Base-by-base conservation (phyloP, 352 stramenopile species). In the Phytophthora meadii region DNA sequence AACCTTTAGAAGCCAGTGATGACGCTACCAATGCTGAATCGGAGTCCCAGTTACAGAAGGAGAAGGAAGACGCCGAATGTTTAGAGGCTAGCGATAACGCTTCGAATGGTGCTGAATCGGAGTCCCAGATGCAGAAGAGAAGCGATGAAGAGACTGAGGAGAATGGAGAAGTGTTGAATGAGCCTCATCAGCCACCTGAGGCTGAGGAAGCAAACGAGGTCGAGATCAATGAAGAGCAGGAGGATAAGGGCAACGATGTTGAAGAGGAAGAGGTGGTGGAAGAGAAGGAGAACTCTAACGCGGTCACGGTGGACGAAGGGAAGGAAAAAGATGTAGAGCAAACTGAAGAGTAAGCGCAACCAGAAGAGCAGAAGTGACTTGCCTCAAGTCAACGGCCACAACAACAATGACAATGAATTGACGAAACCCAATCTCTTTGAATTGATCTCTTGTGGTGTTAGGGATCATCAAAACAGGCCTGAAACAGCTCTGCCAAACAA, bases 141-240 rank as follows among this genome's bases (percentile, higher is more conserved):
- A 30, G 3, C 19, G 54, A 63, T 10, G 27, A 34, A 14, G 17
- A 47, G 5, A 15, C 30, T 12, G 22, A 34, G 28, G 32, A 51
- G 30, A 32, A 0, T 36, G 24, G 10, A 5, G 47, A 44, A 15
- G 36, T 28, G 12, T 5, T 54, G 44, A 34, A 28, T 11, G 28
- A 59, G 30, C 39, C 11, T 12, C n/a, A 19, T 17, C 32, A 15
- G 15, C 8, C 30, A 36, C 14, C 11, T 37, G 40, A 61, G 32
- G 36, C 12, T 7, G 44, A 68, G 7, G 5, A 50, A 37, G 14
- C 3, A 2, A 17, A 27, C 22, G 50, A 71, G 14, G 0, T 5
- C 6, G 62, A 56, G 11, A 4, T 22, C n/a, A 44, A 48, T 10
- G 25, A 50, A 63, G 51, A 58, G 36, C 27, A 59, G 6, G 17